Base-by-base conservation (phyloP, 2,329 filamentous ascomycete genomes). In the Monilinia vaccinii-corymbosi region DNA sequence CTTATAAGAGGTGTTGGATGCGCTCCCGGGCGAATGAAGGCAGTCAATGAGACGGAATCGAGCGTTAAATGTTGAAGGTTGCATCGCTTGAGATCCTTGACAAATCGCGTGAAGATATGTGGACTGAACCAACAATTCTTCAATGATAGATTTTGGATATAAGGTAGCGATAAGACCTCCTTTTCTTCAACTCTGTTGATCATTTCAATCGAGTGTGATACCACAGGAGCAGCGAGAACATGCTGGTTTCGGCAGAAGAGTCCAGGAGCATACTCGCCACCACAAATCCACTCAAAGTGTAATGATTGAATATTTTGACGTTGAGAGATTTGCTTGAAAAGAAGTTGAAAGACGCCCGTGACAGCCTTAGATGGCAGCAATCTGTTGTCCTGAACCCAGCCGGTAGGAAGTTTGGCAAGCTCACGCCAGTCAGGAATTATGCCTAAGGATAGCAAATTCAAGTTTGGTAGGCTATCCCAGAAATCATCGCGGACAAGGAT, bases 61-160 rank as follows among this genome's bases (percentile, higher is more conserved):
- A 89, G 73, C 10, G 78, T 78, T 18, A 89, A 70, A 23, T 76
- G 78, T 62, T 79, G 75, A 14, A 89, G 71, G 2, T 71, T 75
- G 9, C 72, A 69, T 6, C 73, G 68, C 23, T 77, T 75, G 70
- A 85, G 80, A 5, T 71, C 69, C 2, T 73, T 73, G 61, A 85
- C 73, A 56, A 85, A 76, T 13, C 77, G 73, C 36, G 78, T 68
- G 36, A 89, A 75, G 1, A 83, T 75, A 45, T 79, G 75, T 0
- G 86, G 85, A 3, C 80, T 79, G 14, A 83, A 74, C 85, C 86
- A 89, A 72, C 86, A 88, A 66, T 89, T 89, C 65, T 82, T 82
- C 10, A 89, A 73, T 0, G 80, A 84, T 2, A 90, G 71, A 53
- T 82, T 75, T 62, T 81, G 75, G 28, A 89, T 71, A 65, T 81